Evolutionary conservation across 768 basidiomycete species (phyloP), one percentile per base, ranked within the genome.

Genomic region (Lentinula raphanica): DNA sequence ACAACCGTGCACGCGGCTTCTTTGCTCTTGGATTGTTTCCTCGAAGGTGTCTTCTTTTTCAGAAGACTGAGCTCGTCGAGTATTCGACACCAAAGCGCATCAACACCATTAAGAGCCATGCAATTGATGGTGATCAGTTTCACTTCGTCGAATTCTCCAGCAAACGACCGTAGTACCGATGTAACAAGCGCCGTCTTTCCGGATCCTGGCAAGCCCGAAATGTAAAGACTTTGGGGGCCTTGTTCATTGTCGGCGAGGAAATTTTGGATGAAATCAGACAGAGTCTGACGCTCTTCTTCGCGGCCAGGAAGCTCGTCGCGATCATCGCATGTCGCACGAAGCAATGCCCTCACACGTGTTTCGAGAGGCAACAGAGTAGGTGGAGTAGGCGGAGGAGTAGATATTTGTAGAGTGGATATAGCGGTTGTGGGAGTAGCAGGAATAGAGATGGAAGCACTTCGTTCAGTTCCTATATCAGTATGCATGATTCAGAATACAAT

Each of bases 131-230:
- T 74, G 42, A 86, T 68, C 12, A 86, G 72, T 61, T 75, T 78
- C 44, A 82, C 67, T n/a, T 76, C 68, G 5, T 64, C 56, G 42
- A 63, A 62, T 29, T 76, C 73, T 7, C 73, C 63, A 25, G 75
- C 69, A 27, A 80, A 61, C 7, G 73, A 70, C 19, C 69, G 70
- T 21, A 94, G 68, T 28, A 92, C 73, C 4, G 85, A 75, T 64
- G 87, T 86, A 27, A 94, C 82, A 3, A 96, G 75, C 0, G 92
- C 93, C 1, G 92, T 95, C 74, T 96, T 95, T 19, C 93, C 93
- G 2, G 92, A 93, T 1, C 95, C 96, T 3, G 94, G 94, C 1
- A 92, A 84, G 8, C 96, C 96, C 8, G 94, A 95, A 54, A 98
- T 86, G 70, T 95, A 98, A 58, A 96, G 76, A 42, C 82, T 79